Evolutionary conservation across 2,329 filamentous ascomycete species (phyloP).

Genomic region (Fusarium caatingaense): DNA sequence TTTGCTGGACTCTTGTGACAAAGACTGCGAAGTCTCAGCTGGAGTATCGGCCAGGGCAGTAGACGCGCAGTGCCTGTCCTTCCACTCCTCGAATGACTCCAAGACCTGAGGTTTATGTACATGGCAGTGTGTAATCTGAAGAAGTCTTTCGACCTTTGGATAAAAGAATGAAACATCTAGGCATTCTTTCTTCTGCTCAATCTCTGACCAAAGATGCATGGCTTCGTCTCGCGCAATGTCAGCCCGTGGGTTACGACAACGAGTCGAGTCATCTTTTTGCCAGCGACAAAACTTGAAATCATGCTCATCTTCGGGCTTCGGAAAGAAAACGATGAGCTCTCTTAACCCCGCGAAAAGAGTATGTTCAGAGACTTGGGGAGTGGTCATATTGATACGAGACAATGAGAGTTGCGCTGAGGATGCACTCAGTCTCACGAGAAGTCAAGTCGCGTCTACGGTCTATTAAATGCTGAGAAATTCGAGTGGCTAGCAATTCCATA

Average conservation of each 20-base stretch:
- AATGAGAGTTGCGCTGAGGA: background rate
- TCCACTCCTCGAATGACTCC: constrained; percentile 2
- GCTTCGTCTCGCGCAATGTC: background rate
- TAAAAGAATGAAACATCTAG: background rate
- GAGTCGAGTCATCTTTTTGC: background rate
- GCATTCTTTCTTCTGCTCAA: background rate
- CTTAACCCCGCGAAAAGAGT: constrained; percentile 1
- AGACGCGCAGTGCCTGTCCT: background rate
- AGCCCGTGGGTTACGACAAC: background rate
- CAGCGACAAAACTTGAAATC: background rate
- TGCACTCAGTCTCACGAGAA: background rate
- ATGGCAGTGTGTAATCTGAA: background rate
- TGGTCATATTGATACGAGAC: constrained; percentile 2
- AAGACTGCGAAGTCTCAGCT: background rate
- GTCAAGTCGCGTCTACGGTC: background rate
- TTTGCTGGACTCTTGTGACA: background rate
- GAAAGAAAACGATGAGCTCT: constrained; percentile 1
- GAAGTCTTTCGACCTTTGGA: background rate
- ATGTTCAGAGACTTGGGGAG: background rate
- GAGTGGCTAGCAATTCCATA: background rate
- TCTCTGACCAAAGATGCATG: background rate
- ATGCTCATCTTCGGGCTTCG: background rate
- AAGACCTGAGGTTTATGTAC: fast-evolving
- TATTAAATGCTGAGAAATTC: constrained; percentile 3
- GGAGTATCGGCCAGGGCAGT: background rate